Base-by-base conservation (phyloP, 2,329 filamentous ascomycete genomes). In the Clathrospora elynae region DNA sequence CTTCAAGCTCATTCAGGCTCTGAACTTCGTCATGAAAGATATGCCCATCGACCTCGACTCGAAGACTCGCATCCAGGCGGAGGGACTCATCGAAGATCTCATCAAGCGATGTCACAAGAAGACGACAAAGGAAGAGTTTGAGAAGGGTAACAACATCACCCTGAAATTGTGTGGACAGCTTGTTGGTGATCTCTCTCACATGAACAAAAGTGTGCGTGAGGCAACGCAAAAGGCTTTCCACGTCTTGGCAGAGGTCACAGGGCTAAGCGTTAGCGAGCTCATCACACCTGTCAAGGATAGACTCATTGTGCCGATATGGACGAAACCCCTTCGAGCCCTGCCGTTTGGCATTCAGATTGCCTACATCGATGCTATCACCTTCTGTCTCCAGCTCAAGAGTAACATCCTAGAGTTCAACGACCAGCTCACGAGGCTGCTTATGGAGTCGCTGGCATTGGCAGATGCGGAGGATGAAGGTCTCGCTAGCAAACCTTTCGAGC, bases 1-100 rank as follows among this genome's bases (percentile, higher is more conserved):
- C 64, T 82, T 87, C 38, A 90, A 97, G 45, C 91, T 96, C 57
- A 85, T 93, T 45, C 84, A 89, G 36, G 89, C 91, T n/a, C 77
- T 99, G 41, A 86, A 96, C 73, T 96, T 95, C 71, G 91, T 99
- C 53, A 90, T 99, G 74, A 99, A 99, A 73, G 93, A 99, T 66
- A 96, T 96, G 80, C 93, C 95, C 0, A 82, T 88, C 41, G 93
- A 99, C 67, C 79, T 99, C 1, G 92, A 95, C 1, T 90, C 95
- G 42, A 91, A 87, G 63, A 96, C 93, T 2, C 81, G 93, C 23
- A 78, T 85, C 22, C 84, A 89, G 46, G 91, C 93, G 0, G 88
- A 95, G 69, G 80, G 85, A 13, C 95, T 92, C 0, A 77, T 99
- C 14, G 85, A 92, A 58, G 79, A 88, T 28, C 81, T 97, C 19